Evolutionary conservation across 164 flowering plant species (phyloP).

Genomic region (Berberis thunbergii): DNA sequence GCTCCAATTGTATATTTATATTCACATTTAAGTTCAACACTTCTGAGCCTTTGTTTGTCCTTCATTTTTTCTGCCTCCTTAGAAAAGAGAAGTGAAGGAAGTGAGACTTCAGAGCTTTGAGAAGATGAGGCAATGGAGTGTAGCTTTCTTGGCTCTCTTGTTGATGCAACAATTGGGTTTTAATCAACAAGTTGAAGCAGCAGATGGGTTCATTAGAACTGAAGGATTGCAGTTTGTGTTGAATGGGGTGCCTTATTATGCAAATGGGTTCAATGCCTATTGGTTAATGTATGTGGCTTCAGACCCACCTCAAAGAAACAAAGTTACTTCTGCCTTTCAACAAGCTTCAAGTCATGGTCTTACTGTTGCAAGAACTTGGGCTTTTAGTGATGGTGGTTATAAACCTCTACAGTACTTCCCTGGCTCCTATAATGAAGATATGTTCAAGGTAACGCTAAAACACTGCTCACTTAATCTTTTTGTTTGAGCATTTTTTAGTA

Average conservation of each 20-base stretch:
- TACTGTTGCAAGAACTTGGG: slow-evolving; percentile 72
- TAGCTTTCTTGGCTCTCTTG: slow-evolving; percentile 15
- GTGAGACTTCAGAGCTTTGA: background rate
- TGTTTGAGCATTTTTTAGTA: background rate
- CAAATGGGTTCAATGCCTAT: slow-evolving; percentile 87
- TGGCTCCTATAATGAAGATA: slow-evolving; percentile 65
- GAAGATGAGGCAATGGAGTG: slow-evolving; percentile 22
- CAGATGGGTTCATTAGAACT: slow-evolving; percentile 41
- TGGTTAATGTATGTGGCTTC: slow-evolving; percentile 73
- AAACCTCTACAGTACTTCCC: slow-evolving; percentile 62
- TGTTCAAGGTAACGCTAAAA: slow-evolving; percentile 46
- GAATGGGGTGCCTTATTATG: slow-evolving; percentile 59
- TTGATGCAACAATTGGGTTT: slow-evolving; percentile 9
- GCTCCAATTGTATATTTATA: too few relatives aligned
- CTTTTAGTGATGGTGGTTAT: slow-evolving; percentile 69
- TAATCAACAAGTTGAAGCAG: slow-evolving; percentile 24
- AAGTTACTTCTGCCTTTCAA: slow-evolving; percentile 49
- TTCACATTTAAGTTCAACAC: too few relatives aligned
- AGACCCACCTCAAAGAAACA: slow-evolving; percentile 48
- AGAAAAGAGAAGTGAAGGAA: too few relatives aligned
- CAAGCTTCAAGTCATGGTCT: slow-evolving; percentile 55
- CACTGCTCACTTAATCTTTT: background rate
- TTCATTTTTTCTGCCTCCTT: too few relatives aligned
- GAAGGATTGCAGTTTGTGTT: slow-evolving; percentile 44
- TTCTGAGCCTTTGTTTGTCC: too few relatives aligned